Evolutionary conservation across 495 filamentous ascomycete species (phyloP), one percentile per base, ranked within the genome.

Genomic region (Chaetomidium leptoderma): DNA sequence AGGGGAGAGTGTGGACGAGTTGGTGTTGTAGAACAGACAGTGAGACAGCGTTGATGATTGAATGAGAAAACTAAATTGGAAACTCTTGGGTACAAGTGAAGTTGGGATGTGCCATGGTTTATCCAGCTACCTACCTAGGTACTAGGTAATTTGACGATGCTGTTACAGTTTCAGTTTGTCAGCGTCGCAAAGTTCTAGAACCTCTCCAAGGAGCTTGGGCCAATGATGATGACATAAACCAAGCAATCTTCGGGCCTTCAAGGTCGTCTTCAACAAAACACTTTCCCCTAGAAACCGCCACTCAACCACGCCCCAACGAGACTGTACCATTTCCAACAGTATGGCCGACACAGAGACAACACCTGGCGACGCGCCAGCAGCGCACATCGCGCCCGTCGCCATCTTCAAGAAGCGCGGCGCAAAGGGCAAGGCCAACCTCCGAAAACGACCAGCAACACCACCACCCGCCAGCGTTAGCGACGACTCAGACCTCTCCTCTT

Each of bases 401-500:
- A 72, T 88, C 43, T 98, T 98, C 82, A 96, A 95, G 66, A 95
- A 93, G 72, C 88, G 92, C 63, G 76, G 81, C 53, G 77, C 79
- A 46, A 95, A 90, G 66, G 76, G 78, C 51, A 93, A 91, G 67
- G 81, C 84, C 53, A 91, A 81, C 63, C 75, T 91, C 49, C 85
- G 92, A 64, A 97, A 96, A 78, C 86, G 89, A 48, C 81, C 87
- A 48, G 85, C 87, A 32, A 88, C 92, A 27, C 89, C 92, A 27
- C 90, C 89, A 4, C 86, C 87, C 13, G 79, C 80, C 30, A 77
- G 72, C 54, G 84, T 80, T 63, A 73, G 66, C 65, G 73, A 76
- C 40, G 68, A 71, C 64, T 76, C 79, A 51, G 84, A 80, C 65
- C 89, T 86, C 72, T 83, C 80, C 30, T 90, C 89, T n/a, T 83